Evolutionary conservation across 371 early-diverging fungal species (phyloP).

Genomic region (Mucor indicus): DNA sequence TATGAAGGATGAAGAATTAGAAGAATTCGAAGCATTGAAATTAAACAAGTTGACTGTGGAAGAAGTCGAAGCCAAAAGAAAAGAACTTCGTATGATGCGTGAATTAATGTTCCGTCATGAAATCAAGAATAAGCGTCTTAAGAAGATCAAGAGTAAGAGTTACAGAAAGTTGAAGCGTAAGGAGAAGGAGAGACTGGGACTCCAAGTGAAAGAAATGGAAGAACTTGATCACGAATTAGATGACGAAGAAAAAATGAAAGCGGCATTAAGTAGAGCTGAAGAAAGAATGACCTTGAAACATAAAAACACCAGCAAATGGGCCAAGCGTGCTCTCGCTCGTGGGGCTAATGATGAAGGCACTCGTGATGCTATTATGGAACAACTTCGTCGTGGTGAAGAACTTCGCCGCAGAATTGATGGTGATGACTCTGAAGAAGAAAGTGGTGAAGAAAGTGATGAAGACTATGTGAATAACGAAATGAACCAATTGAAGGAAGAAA

Average conservation of each 20-base stretch:
- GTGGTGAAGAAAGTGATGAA: conserved; percentile 38
- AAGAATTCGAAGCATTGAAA: conserved; percentile 82
- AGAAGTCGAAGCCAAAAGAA: conserved; percentile 72
- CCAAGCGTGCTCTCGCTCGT: conserved; percentile 72
- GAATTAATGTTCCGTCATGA: conserved; percentile 93
- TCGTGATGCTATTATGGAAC: conserved; percentile 82
- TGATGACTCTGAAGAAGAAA: conserved; percentile 51
- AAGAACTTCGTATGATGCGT: conserved; percentile 87
- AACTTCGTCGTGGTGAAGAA: conserved; percentile 78
- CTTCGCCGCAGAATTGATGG: conserved; percentile 83
- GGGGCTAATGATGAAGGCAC: conserved; percentile 70
- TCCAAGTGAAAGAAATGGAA: conserved; percentile 40
- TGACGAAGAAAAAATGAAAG: conserved; percentile 57
- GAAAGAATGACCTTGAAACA: conserved; percentile 94
- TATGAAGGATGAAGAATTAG: conserved; percentile 74
- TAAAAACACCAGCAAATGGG: conserved; percentile 95
- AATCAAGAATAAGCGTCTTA: conserved; percentile 83
- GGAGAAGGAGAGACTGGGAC: conserved; percentile 57
- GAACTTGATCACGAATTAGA: conserved; percentile 75
- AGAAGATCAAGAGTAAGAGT: conserved; percentile 96
- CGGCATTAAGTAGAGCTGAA: conserved; percentile 78
- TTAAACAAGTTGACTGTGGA: conserved; percentile 76
- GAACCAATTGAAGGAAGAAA: conserved; percentile 40
- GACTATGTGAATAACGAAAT: conserved; percentile 34
- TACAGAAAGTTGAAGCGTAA: conserved; percentile 84